Conservation (phyloP, 441 rosid genomes). For the Syzygium malaccense region DNA sequence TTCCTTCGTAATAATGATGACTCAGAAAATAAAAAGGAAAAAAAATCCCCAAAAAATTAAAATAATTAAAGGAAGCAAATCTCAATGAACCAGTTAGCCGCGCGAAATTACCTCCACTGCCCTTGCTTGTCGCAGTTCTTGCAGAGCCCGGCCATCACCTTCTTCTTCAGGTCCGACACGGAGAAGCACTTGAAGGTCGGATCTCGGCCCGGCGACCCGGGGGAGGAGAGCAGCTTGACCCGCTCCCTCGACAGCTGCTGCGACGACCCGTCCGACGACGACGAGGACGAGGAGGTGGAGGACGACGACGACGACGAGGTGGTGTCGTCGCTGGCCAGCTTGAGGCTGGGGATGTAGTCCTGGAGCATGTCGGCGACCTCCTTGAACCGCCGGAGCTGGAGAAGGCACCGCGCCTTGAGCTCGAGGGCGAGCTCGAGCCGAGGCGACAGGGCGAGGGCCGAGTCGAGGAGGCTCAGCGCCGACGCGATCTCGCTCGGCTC, state of each 20-base stretch:
- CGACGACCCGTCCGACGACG: conserved; percentile 6
- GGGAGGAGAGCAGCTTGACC: conserved; percentile 46
- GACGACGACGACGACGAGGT: neutral
- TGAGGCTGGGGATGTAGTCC: conserved; percentile 9
- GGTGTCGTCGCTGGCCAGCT: neutral
- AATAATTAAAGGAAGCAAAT: neutral
- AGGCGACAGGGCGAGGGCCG: conserved; percentile 14
- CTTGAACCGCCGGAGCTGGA: conserved; percentile 9
- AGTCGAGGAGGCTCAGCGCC: conserved; percentile 6
- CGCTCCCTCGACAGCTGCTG: conserved; percentile 58
- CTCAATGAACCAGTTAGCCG: neutral
- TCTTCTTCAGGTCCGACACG: conserved; percentile 88
- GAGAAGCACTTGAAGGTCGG: conserved; percentile 77
- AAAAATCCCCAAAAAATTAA: neutral
- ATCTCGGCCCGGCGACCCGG: conserved; percentile 28
- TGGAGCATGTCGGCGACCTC: conserved; percentile 17
- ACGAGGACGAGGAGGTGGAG: neutral
- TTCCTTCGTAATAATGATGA: neutral
- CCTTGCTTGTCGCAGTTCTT: conserved; percentile 74
- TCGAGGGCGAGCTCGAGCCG: conserved; percentile 6
- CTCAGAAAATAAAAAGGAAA: neutral
- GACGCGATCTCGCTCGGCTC: conserved; percentile 5
- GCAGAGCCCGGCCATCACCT: conserved; percentile 71
- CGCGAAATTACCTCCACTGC: conserved; percentile 70
- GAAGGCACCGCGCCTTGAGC: conserved; percentile 12